These are phyloP conservation scores for Hortiboletus campestris DNA, from an alignment of 768 basidiomycete genomes.

Conservation along the genomic window DNA sequence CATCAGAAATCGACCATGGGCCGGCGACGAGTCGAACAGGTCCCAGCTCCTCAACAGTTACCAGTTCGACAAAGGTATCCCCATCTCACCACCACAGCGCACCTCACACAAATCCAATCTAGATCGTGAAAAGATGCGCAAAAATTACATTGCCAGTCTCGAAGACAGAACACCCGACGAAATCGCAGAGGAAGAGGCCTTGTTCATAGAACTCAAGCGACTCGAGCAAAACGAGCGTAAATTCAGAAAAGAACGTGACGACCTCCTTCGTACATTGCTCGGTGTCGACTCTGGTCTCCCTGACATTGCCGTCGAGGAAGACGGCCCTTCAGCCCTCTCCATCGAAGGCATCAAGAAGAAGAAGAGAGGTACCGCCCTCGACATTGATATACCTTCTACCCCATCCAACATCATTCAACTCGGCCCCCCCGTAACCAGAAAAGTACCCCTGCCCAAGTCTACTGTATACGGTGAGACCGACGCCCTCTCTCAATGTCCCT, in stretches of 20 bases:
- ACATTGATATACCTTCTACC: constrained; percentile 34
- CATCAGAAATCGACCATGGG: constrained; percentile 79
- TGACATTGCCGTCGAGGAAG: constrained; percentile 64
- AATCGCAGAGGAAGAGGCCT: constrained; percentile 91
- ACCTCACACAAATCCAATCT: background rate
- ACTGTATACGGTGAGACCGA: constrained; percentile 52
- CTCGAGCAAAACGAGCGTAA: constrained; percentile 88
- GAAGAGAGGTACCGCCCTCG: constrained; percentile 36
- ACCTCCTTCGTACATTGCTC: constrained; percentile 76
- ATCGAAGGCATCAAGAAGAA: constrained; percentile 55
- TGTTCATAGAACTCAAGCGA: constrained; percentile 92
- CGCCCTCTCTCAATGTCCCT: background rate
- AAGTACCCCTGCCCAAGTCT: constrained; percentile 48
- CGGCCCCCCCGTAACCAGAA: constrained; percentile 37
- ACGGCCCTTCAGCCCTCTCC: constrained; percentile 47
- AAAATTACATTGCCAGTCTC: constrained; percentile 83
- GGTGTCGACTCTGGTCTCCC: constrained; percentile 87
- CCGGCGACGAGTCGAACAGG: constrained; percentile 76
- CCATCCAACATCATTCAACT: constrained; percentile 38
- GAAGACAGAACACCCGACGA: constrained; percentile 86
- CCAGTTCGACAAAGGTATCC: constrained; percentile 82
- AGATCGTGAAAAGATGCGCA: constrained; percentile 88
- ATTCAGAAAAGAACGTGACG: constrained; percentile 87
- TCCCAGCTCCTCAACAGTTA: constrained; percentile 66
- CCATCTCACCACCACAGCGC: background rate